Percentiles rank a stretch among this genome's conserved stretches.
These are phyloP conservation scores for Hymenotorrendiella dingleyae DNA, from an alignment of 2,329 filamentous ascomycete genomes.

Conservation along the genomic window DNA sequence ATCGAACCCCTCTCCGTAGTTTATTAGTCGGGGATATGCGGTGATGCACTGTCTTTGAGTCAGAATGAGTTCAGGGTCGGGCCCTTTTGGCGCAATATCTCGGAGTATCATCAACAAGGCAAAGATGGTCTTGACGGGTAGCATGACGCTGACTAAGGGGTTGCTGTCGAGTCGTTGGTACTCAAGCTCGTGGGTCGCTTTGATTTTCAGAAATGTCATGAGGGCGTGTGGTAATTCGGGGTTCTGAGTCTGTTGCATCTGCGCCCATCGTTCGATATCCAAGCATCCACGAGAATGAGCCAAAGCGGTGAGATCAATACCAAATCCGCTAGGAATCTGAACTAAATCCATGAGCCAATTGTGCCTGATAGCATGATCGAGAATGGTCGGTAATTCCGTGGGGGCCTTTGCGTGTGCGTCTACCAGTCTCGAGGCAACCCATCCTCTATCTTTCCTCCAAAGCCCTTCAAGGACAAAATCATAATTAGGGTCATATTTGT, in stretches of 20 bases:
- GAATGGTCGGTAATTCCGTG: conserved; percentile 61
- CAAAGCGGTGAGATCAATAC: conserved; percentile 78
- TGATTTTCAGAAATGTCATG: conserved; percentile 75
- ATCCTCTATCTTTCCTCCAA: conserved; percentile 85
- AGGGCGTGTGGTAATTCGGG: conserved; percentile 65
- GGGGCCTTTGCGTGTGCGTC: conserved; percentile 68
- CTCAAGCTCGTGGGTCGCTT: conserved; percentile 73
- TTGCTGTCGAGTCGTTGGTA: conserved; percentile 65
- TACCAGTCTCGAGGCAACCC: conserved; percentile 76
- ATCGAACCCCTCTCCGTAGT: conserved; percentile 89
- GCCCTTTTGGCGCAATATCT: conserved; percentile 55
- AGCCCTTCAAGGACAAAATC: conserved; percentile 87
- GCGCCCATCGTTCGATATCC: conserved; percentile 76
- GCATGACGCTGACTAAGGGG: conserved; percentile 62
- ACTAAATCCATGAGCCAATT: conserved; percentile 80
- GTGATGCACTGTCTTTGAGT: conserved; percentile 87
- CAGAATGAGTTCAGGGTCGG: conserved; percentile 63
- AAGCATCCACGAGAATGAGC: conserved; percentile 77
- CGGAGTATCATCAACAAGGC: conserved; percentile 74
- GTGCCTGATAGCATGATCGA: conserved; percentile 75
- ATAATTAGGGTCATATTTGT: conserved; percentile 70
- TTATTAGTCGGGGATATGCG: conserved; percentile 89
- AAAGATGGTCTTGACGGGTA: conserved; percentile 81
- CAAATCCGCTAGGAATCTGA: conserved; percentile 61
- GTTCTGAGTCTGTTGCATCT: conserved; percentile 56